These are phyloP conservation scores for Stachybotrys echinatus DNA, from an alignment of 2,329 filamentous ascomycete species.

Conservation along the genomic window DNA sequence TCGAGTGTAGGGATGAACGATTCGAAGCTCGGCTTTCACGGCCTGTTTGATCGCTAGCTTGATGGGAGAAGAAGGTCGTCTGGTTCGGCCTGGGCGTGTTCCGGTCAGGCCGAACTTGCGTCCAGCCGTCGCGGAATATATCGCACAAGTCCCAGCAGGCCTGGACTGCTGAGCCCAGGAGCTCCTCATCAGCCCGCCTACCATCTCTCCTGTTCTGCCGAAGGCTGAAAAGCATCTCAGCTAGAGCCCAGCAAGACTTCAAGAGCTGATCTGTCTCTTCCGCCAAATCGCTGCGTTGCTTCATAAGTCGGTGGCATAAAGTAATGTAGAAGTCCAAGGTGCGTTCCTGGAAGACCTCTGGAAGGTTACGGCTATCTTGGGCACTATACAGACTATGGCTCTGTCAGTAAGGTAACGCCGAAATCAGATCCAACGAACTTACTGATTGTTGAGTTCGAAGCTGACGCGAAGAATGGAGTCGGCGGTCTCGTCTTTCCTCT, in stretches of 20 bases:
- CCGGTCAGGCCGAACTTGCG: constrained; percentile 77
- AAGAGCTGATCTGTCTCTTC: constrained; percentile 82
- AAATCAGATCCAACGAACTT: constrained; percentile 19
- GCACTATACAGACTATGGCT: constrained; percentile 70
- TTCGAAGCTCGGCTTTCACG: constrained; percentile 45
- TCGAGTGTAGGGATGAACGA: constrained; percentile 45
- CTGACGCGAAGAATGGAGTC: constrained; percentile 89
- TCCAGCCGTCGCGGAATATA: constrained; percentile 89
- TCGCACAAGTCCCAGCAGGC: constrained; percentile 94
- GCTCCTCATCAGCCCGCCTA: constrained; percentile 70
- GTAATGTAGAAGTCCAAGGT: constrained; percentile 95
- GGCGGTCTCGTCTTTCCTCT: constrained; percentile 68
- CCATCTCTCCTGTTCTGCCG: constrained; percentile 75
- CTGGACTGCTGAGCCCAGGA: constrained; percentile 82
- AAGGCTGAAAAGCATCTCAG: constrained; percentile 89
- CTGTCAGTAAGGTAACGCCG: constrained; percentile 16
- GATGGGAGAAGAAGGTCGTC: constrained; percentile 58
- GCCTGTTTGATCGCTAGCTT: constrained; percentile 43
- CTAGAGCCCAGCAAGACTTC: constrained; percentile 81
- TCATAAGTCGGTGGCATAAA: constrained; percentile 92
- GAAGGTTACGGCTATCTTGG: constrained; percentile 71
- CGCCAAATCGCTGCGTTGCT: constrained; percentile 72
- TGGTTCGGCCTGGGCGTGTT: constrained; percentile 81
- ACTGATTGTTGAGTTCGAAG: constrained; percentile 93
- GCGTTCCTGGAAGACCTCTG: constrained; percentile 80